Conservation (phyloP, 441 rosid genomes). For the Jatropha podagrica region DNA sequence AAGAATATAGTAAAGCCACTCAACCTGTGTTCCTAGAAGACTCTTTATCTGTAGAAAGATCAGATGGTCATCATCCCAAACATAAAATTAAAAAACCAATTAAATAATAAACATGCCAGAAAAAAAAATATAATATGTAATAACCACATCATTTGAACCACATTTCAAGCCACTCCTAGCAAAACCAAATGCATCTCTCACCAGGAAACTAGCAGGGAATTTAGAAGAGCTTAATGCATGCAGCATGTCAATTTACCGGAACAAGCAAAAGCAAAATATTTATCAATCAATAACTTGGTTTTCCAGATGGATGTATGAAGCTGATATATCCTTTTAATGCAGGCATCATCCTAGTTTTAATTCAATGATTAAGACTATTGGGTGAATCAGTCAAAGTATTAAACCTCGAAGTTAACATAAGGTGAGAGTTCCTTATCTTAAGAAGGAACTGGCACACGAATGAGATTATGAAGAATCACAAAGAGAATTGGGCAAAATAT, state of each 20-base stretch:
- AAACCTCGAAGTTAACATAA: no score
- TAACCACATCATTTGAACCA: not conserved
- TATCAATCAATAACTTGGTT: not conserved
- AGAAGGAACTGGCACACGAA: no score
- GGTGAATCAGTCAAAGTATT: no score
- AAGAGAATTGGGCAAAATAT: no score
- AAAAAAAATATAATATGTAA: not conserved
- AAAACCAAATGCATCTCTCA: not conserved
- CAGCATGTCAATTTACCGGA: not conserved
- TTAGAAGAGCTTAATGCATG: no score
- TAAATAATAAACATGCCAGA: no score
- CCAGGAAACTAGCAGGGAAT: not conserved
- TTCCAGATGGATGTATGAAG: no score
- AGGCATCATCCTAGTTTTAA: no score
- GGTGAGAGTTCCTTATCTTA: no score
- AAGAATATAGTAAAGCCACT: conserved; percentile 94
- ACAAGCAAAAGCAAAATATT: not conserved
- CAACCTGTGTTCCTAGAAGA: conserved; percentile 80
- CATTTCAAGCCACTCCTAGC: not conserved
- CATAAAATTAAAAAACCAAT: not conserved
- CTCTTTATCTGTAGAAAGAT: conserved; percentile 64
- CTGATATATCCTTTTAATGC: no score
- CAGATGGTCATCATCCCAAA: conserved; percentile 15
- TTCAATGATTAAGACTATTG: no score
- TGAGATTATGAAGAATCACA: no score